Conservation (phyloP, 495 filamentous ascomycete genomes). For the Aspergillus olivimuriae region DNA sequence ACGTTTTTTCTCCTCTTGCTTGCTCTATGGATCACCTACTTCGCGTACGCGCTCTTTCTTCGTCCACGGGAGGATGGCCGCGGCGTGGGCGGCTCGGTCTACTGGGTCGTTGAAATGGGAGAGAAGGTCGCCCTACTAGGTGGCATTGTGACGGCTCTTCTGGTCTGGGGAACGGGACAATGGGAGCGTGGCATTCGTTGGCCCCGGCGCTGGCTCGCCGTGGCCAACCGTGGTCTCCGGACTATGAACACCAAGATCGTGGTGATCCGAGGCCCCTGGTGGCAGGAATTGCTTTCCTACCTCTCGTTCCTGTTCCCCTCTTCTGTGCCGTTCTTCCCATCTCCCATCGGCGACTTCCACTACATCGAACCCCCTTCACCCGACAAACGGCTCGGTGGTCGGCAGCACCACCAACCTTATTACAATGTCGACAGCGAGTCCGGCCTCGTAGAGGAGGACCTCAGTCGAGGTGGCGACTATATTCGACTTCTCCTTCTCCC, state of each 20-base stretch:
- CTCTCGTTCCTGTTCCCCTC: conserved; percentile 71
- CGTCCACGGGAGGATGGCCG: conserved; percentile 84
- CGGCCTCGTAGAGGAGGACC: conserved; percentile 61
- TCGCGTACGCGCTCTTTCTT: conserved; percentile 80
- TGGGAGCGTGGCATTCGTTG: conserved; percentile 94
- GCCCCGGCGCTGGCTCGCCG: conserved; percentile 83
- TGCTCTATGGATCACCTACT: conserved; percentile 70
- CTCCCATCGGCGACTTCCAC: conserved; percentile 57
- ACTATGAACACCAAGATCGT: conserved; percentile 95
- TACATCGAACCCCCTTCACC: conserved; percentile 52
- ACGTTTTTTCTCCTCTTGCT: conserved; percentile 89
- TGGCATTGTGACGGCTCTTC: conserved; percentile 70
- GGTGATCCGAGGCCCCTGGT: conserved; percentile 75
- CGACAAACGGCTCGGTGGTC: conserved; percentile 34
- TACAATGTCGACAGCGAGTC: conserved; percentile 51
- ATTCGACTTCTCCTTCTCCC: conserved; percentile 86
- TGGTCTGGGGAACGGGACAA: conserved; percentile 90
- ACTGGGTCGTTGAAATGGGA: conserved; percentile 86
- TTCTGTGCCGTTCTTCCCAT: conserved; percentile 57
- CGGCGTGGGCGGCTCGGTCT: conserved; percentile 85
- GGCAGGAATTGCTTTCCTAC: conserved; percentile 64
- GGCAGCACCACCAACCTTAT: conserved; percentile 33
- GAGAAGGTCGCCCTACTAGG: conserved; percentile 86
- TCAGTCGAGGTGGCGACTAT: conserved; percentile 82
- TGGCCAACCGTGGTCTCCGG: conserved; percentile 82